These are phyloP conservation scores for Coniosporium uncinatum DNA, from an alignment of 2,329 filamentous ascomycete species.

Conservation along the genomic window DNA sequence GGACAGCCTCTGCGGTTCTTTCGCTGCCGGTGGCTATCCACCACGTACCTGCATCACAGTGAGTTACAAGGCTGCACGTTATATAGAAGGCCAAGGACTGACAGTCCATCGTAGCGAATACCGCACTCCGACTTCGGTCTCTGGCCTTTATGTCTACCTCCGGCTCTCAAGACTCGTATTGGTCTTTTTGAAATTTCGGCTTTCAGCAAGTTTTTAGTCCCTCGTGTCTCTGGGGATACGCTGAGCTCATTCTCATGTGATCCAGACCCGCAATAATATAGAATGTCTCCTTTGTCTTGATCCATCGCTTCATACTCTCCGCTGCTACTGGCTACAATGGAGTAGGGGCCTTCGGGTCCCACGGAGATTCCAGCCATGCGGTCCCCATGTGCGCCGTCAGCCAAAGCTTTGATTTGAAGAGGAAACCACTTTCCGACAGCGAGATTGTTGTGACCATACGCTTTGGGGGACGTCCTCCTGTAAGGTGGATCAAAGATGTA, in stretches of 20 bases:
- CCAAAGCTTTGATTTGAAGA: background rate
- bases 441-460: background rate
- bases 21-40: too few species aligned
- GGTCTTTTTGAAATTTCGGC: background rate
- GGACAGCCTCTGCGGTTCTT: too few species aligned
- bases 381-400: background rate
- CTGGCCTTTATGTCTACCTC: background rate
- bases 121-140: background rate
- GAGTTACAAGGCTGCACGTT: too few species aligned
- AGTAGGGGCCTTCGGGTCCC: background rate
- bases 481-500: background rate
- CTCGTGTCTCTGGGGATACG: background rate
- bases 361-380: background rate
- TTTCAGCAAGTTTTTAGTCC: background rate
- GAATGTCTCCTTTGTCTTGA: background rate
- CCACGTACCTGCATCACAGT: too few species aligned
- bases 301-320: background rate
- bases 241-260: background rate
- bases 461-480: background rate
- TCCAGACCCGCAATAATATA: background rate
- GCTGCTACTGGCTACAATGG: background rate
- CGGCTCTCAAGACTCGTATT: background rate
- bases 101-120: background rate
- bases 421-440: background rate
- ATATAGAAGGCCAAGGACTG: too few species aligned